Evolutionary conservation across 108 stramenopile species (phyloP), one percentile per base, ranked within the genome.

Genomic region (Skeletonema marinoi): DNA sequence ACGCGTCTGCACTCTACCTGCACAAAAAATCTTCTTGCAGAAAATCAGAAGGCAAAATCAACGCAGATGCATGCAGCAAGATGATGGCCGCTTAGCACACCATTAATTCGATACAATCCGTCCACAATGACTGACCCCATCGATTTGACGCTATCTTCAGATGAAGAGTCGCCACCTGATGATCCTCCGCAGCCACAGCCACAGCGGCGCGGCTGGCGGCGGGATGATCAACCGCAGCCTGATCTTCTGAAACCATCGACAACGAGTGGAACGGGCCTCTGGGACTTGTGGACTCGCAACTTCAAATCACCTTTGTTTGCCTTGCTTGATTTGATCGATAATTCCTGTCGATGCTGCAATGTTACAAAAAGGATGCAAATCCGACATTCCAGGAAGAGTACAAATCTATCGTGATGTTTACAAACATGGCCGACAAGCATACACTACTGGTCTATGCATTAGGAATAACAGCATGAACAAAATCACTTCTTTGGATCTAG

Each of bases 281-380:
- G 88, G 88, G 68, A 70, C 41, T 63, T 82, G 17, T 88, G 85
- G 83, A 81, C 75, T 9, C 73, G 85, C 2, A 71, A 66, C 54
- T 88, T 88, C 65, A 75, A 85, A 31, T 83, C 74, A 7, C 82
- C 88, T 5, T 36, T 83, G 8, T 7, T 81, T 41, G 85, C 85
- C 1, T 36, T 86, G 7, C 32, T 88, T 60, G 88, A 88, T 62
- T 48, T 88, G 3, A 83, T 88, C 46, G 85, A 88, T 68, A 88
- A 88, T 75, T 82, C 88, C 88, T 46, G 73, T 86, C 13, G 88
- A 88, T 74, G 88, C 88, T 54, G 63, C 73, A 5, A 0, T 80
- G 56, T 35, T 31, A 38, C 19, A 59, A 32, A 29, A 14, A 29
- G 10, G 25, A 0, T 29, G 17, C 32, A 14, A 31, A n/a, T 68